Conservation (phyloP, 768 basidiomycete genomes). For the Pleurotus ostreatus region DNA sequence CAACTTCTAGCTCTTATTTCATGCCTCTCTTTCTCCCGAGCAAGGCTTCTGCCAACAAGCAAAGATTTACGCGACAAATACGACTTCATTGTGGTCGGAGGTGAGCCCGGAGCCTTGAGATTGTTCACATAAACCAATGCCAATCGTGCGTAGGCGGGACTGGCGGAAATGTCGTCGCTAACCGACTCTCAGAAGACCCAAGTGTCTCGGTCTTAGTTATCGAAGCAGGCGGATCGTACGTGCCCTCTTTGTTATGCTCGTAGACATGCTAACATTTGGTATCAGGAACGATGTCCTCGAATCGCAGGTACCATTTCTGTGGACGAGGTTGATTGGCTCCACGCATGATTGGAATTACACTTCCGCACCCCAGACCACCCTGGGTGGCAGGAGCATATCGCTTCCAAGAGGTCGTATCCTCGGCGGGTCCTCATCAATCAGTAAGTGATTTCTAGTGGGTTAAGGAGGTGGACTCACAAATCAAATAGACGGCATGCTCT, state of each 20-base stretch:
- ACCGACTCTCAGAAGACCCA: conserved; percentile 19
- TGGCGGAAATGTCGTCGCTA: conserved; percentile 22
- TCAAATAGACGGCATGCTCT: background rate
- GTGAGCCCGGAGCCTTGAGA: background rate
- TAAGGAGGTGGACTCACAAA: background rate
- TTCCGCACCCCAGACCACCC: conserved; percentile 1
- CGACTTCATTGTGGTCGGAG: background rate
- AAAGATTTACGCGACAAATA: background rate
- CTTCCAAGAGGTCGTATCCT: conserved; percentile 9
- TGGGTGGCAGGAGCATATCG: conserved; percentile 1
- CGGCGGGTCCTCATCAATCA: conserved; percentile 8
- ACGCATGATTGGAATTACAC: conserved; percentile 12
- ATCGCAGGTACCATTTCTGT: background rate
- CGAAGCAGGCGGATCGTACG: conserved; percentile 22
- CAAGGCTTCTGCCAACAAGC: background rate
- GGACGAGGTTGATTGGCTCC: background rate
- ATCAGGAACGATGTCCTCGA: background rate
- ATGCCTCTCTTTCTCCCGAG: background rate
- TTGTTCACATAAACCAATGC: background rate
- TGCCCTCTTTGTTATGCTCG: background rate
- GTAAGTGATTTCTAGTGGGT: background rate
- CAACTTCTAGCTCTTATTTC: no score
- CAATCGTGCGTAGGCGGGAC: conserved; percentile 14
- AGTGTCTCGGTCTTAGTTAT: conserved; percentile 18
- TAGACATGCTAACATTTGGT: background rate